A percentile compares a stretch with the other conserved stretches of the same genome.
Conservation (phyloP, 805 yeast species). For the Suhomyces pyralidae region DNA sequence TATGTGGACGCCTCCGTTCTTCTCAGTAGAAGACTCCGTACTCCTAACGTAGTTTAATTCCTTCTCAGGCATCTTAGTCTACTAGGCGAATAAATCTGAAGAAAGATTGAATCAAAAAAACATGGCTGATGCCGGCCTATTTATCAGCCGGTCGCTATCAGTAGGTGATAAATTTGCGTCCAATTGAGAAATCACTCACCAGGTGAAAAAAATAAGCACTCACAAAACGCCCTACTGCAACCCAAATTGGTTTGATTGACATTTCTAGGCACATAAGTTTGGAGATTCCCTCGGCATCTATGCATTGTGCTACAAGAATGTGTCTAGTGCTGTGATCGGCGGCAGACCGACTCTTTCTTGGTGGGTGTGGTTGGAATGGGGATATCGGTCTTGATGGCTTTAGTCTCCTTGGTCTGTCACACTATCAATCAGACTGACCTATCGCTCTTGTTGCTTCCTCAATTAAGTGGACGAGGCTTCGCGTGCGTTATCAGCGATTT, state of each 20-base stretch:
- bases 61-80: slow-evolving; percentile 36
- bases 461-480: neutral
- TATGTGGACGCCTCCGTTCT: slow-evolving; percentile 36
- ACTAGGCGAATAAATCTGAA: neutral
- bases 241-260: neutral
- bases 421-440: neutral
- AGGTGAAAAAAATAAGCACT: neutral
- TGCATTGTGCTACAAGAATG: neutral
- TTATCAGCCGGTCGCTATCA: neutral
- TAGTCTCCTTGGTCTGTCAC: neutral
- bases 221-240: neutral
- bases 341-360: neutral
- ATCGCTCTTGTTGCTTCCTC: neutral
- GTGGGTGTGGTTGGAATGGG: neutral
- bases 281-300: neutral
- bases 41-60: slow-evolving; percentile 41
- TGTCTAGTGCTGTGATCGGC: neutral
- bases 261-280: neutral
- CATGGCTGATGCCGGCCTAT: neutral
- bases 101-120: neutral
- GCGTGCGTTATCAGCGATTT: neutral
- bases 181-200: neutral
- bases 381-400: neutral
- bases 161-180: neutral
- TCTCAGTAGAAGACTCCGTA: slow-evolving; percentile 35